Evolutionary conservation across 768 basidiomycete genomes (phyloP).

Genomic region (Dendrothele bispora): DNA sequence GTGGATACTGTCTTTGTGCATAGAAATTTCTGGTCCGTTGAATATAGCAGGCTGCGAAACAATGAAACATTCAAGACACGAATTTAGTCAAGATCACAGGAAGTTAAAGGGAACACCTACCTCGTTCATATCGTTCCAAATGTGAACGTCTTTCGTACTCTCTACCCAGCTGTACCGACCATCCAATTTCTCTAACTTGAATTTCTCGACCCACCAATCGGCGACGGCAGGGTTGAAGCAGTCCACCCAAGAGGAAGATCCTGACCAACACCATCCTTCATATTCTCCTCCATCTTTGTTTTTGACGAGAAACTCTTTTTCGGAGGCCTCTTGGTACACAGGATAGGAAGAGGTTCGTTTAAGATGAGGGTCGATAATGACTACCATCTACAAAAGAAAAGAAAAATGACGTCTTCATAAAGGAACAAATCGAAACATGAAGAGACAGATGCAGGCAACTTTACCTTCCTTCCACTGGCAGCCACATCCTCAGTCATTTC

Average conservation of each 20-base stretch:
- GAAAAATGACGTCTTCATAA: conserved; percentile 6
- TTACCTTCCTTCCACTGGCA: conserved; percentile 80
- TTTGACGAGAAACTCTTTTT: conserved; percentile 82
- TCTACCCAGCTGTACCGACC: conserved; percentile 75
- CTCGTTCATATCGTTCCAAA: conserved; percentile 99
- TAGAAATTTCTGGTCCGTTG: conserved; percentile 93
- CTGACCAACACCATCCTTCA: conserved; percentile 99
- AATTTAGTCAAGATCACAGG: background rate
- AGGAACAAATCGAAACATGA: background rate
- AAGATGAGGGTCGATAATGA: conserved; percentile 95
- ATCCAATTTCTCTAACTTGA: conserved; percentile 57
- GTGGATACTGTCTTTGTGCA: conserved; percentile 71
- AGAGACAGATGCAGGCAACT: too few relatives aligned
- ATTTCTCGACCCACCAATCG: conserved; percentile 89
- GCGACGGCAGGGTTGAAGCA: conserved; percentile 91
- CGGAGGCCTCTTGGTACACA: conserved; percentile 81
- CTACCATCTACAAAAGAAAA: conserved; percentile 74
- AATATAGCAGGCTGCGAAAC: conserved; percentile 91
- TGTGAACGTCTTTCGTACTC: conserved; percentile 81
- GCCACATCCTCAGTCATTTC: conserved; percentile 92
- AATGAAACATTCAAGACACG: too few relatives aligned
- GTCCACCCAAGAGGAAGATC: conserved; percentile 95
- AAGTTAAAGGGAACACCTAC: conserved; percentile 35
- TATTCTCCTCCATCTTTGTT: conserved; percentile 81
- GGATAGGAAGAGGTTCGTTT: conserved; percentile 82